Percentiles rank a stretch among this genome's conserved stretches.
These are phyloP conservation scores for Astragalus membranaceus DNA, from an alignment of 306 rosid species.

Conservation along the genomic window DNA sequence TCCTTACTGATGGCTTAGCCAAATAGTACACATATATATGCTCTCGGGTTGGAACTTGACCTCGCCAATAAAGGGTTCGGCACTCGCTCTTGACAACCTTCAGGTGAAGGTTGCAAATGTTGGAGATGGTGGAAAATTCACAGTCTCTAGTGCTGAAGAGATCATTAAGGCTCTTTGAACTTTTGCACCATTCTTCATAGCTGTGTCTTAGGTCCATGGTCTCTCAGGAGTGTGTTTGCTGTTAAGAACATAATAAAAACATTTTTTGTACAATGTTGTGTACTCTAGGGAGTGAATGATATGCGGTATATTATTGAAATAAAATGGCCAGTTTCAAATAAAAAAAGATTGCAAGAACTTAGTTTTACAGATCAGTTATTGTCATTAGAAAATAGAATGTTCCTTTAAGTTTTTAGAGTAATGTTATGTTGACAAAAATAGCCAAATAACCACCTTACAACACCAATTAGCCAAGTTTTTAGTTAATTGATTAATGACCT, in stretches of 20 bases:
- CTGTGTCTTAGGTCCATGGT: background rate
- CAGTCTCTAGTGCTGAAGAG: conserved; percentile 83
- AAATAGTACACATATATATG: conserved; percentile 54
- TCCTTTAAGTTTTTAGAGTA: no score
- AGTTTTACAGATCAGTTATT: no score
- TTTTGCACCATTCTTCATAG: background rate
- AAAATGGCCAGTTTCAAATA: conserved; percentile 8
- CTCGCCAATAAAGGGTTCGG: conserved; percentile 74
- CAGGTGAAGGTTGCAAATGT: conserved; percentile 83
- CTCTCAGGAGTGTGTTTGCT: background rate
- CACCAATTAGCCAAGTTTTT: no score
- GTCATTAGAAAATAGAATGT: no score
- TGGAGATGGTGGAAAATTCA: conserved; percentile 74
- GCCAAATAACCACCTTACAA: no score
- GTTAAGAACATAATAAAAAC: background rate
- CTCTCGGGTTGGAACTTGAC: conserved; percentile 87
- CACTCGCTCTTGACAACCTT: conserved; percentile 69
- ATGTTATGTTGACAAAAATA: no score
- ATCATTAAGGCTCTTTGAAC: conserved; percentile 81
- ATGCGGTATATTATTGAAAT: conserved; percentile 12
- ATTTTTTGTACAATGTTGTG: conserved; percentile 9
- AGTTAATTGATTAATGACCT: no score
- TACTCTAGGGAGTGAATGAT: background rate
- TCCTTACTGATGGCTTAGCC: conserved; percentile 93
- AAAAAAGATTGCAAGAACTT: no score